phyloP scores from a whole-genome alignment of 345 rosid genomes.

The Lumnitzera littorea region DNA sequence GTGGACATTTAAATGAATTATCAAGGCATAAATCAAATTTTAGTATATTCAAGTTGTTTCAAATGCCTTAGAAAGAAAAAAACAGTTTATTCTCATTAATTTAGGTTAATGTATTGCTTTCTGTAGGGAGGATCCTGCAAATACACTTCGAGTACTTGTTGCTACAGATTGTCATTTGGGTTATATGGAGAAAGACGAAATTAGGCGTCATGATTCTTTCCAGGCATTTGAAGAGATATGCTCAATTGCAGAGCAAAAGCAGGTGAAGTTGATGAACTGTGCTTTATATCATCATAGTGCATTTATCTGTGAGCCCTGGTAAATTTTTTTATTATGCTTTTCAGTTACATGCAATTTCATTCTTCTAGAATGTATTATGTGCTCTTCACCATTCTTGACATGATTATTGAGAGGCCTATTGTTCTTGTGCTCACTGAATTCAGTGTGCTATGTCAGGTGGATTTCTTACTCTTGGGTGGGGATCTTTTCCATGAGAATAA shows the following conservation, averaged over 20 bases:
- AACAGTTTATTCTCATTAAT: too few relatives aligned
- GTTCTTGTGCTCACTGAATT: neutral
- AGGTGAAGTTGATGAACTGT: slow-evolving; percentile 27
- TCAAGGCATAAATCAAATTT: too few relatives aligned
- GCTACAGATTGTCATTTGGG: slow-evolving; percentile 97
- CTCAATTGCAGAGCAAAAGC: slow-evolving; percentile 79
- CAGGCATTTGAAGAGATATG: slow-evolving; percentile 94
- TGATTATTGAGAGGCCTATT: neutral
- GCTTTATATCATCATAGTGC: too few relatives aligned
- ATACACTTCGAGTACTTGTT: slow-evolving; percentile 73
- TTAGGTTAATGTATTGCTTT: neutral
- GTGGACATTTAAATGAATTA: too few relatives aligned
- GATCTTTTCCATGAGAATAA: slow-evolving; percentile 99
- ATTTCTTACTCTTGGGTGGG: slow-evolving; percentile 87
- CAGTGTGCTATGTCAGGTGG: slow-evolving; percentile 51
- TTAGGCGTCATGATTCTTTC: slow-evolving; percentile 90
- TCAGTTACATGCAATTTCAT: neutral
- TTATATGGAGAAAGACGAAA: slow-evolving; percentile 96
- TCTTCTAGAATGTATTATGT: neutral
- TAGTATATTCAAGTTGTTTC: neutral
- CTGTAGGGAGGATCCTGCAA: slow-evolving; percentile 51
- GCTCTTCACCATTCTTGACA: neutral
- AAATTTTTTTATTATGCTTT: neutral
- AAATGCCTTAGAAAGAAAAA: neutral
- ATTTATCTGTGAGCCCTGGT: too few relatives aligned